Conservation (phyloP, 176 grass and related monocot genomes). For the Puya raimondii region DNA sequence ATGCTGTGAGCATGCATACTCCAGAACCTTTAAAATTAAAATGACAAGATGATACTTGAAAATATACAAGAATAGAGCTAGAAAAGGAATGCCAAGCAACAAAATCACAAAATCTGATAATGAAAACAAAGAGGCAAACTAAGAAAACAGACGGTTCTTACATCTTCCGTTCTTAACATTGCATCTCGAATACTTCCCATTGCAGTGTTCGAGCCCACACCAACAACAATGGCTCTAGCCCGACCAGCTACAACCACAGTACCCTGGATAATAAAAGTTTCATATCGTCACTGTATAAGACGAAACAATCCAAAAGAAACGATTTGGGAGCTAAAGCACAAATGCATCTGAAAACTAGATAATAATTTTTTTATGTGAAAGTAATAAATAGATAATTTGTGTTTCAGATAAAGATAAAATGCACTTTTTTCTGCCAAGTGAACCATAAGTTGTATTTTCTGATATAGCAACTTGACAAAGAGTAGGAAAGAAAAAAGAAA, state of each 20-base stretch:
- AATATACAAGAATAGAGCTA: not conserved
- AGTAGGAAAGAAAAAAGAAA: no score
- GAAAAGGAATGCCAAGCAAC: not conserved
- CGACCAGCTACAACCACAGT: slow-evolving; percentile 92
- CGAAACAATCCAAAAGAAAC: not conserved
- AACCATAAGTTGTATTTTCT: no score
- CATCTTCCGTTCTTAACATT: slow-evolving; percentile 89
- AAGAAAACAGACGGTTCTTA: slow-evolving; percentile 24
- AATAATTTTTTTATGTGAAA: no score
- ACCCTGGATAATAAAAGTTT: slow-evolving; percentile 42
- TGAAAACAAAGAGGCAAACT: slow-evolving; percentile 7
- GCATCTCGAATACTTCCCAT: slow-evolving; percentile 99
- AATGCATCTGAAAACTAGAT: not conserved
- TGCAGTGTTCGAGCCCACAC: slow-evolving; percentile 91
- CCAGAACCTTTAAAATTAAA: not conserved
- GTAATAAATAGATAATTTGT: not conserved
- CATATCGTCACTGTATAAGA: not conserved
- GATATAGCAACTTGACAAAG: no score
- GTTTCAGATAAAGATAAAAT: not conserved
- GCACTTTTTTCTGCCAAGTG: no score
- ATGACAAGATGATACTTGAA: not conserved
- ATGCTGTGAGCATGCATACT: no score
- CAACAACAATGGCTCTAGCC: slow-evolving; percentile 86
- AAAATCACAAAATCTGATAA: slow-evolving; percentile 6
- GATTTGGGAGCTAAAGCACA: not conserved